Evolutionary conservation across 441 rosid species (phyloP).

Genomic region (Brassica balearica): DNA sequence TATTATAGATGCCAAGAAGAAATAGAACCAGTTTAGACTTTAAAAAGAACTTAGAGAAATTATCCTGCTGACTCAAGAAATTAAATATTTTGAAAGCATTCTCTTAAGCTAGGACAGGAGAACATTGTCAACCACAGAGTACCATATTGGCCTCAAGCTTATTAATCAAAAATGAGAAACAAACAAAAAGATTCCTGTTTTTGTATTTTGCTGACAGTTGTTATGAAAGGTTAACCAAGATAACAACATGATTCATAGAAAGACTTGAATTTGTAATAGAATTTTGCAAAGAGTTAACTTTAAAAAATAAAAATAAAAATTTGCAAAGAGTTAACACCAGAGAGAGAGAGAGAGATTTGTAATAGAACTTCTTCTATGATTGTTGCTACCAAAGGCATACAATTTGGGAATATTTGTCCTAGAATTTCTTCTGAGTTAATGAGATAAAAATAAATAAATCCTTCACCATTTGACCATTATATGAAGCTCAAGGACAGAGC

Average conservation of each 20-base stretch:
- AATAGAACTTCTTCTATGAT: background rate
- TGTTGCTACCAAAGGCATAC: background rate
- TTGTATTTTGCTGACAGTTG: slow-evolving; percentile 34
- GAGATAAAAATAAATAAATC: background rate
- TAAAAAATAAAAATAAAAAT: no score
- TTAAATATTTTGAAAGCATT: slow-evolving; percentile 46
- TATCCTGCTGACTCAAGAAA: background rate
- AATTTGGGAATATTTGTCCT: slow-evolving; percentile 8
- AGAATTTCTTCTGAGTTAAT: slow-evolving; percentile 21
- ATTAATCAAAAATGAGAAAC: slow-evolving; percentile 12
- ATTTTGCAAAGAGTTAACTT: background rate
- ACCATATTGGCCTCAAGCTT: slow-evolving; percentile 20
- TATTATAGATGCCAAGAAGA: slow-evolving; percentile 32
- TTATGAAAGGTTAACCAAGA: slow-evolving; percentile 20
- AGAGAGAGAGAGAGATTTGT: slow-evolving; percentile 13
- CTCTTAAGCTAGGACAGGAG: slow-evolving; percentile 59
- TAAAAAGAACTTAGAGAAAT: background rate
- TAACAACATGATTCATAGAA: slow-evolving; percentile 29
- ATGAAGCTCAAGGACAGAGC: slow-evolving; percentile 22
- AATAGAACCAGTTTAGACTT: slow-evolving; percentile 26
- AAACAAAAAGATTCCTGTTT: background rate
- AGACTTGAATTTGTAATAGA: background rate
- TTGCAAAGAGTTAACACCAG: slow-evolving; percentile 12
- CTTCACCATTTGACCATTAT: slow-evolving; percentile 2
- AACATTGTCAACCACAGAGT: slow-evolving; percentile 32